Evolutionary conservation across 2,329 filamentous ascomycete genomes (phyloP).

Genomic region (Trichoderma guizhouense): DNA sequence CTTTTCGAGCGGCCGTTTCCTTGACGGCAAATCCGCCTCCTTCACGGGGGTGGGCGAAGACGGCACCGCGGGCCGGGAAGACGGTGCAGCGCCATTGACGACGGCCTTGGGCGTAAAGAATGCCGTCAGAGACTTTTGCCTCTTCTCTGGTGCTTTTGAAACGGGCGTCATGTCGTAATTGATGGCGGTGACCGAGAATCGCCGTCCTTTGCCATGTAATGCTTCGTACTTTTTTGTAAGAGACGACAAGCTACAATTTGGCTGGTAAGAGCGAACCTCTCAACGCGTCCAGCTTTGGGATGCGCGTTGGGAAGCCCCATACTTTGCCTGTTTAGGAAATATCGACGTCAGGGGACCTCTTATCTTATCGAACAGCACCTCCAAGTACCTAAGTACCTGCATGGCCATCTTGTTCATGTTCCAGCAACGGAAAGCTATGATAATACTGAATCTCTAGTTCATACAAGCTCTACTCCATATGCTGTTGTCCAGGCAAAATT

Average conservation of each 20-base stretch:
- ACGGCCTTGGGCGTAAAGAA: conserved; percentile 70
- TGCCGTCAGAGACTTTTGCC: conserved; percentile 79
- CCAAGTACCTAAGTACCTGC: background rate
- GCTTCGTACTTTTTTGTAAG: background rate
- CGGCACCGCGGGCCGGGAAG: conserved; percentile 30
- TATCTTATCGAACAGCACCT: conserved; percentile 5
- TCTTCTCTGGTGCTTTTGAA: conserved; percentile 51
- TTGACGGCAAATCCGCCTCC: conserved; percentile 30
- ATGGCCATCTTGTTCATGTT: background rate
- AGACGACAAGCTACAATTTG: background rate
- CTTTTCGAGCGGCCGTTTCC: conserved; percentile 52
- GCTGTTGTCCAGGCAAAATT: background rate
- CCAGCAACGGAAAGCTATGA: background rate
- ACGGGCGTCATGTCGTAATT: conserved; percentile 32
- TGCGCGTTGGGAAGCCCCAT: conserved; percentile 14
- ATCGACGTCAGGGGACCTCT: conserved; percentile 13
- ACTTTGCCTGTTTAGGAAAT: conserved; percentile 6
- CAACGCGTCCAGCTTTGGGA: conserved; percentile 8
- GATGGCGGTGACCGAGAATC: background rate
- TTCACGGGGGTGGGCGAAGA: conserved; percentile 27
- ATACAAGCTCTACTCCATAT: background rate
- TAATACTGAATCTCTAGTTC: background rate
- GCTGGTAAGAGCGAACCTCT: background rate
- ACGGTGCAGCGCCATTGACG: conserved; percentile 43
- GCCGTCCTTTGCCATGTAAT: background rate